These are phyloP conservation scores for Avena eriantha DNA, from an alignment of 176 grass and related monocot species.

Conservation along the genomic window DNA sequence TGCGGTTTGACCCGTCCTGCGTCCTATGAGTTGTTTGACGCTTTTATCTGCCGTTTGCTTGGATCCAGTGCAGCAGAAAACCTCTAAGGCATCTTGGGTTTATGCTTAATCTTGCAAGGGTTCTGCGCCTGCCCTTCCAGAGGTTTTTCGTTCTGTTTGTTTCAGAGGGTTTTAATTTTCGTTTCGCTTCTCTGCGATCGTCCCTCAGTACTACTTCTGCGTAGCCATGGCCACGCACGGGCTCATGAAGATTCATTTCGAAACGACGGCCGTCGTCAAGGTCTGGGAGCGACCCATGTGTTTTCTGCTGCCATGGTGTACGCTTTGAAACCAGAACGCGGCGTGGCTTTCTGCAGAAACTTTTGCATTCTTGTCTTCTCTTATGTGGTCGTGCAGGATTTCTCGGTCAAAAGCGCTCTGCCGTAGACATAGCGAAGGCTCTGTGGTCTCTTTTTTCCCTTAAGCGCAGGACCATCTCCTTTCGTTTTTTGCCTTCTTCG, in stretches of 20 bases:
- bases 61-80: background rate
- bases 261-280: background rate
- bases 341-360: background rate
- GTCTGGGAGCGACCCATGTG: background rate
- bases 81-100: background rate
- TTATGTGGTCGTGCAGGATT: background rate
- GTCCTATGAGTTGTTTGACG: background rate
- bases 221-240: background rate
- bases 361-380: background rate
- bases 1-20: background rate
- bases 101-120: background rate
- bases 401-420: background rate
- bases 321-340: background rate
- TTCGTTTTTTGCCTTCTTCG: background rate
- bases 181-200: background rate
- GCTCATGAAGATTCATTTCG: background rate
- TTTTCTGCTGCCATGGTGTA: background rate
- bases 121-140: background rate
- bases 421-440: background rate
- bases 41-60: background rate
- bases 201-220: background rate
- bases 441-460: background rate
- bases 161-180: background rate
- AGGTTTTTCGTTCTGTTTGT: no score
- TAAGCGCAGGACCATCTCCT: background rate